Evolutionary conservation across 257 asterid genomes (phyloP).

Genomic region (Solanum appendiculatum): DNA sequence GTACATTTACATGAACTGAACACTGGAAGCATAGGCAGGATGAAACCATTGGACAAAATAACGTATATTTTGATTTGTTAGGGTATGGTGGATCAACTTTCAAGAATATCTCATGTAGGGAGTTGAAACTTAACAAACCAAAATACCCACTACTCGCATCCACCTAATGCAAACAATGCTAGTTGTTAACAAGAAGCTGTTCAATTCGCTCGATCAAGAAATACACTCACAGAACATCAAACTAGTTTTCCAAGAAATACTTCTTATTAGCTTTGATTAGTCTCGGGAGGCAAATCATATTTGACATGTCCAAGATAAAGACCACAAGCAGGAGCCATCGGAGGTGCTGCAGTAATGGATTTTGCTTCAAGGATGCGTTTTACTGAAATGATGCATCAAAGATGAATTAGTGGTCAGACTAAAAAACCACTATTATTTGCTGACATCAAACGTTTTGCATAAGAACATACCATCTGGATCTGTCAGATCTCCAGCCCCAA

Average conservation of each 20-base stretch:
- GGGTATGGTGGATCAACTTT: not conserved
- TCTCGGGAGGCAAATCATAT: slow-evolving; percentile 50
- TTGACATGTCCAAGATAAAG: slow-evolving; percentile 90
- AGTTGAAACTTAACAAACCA: not conserved
- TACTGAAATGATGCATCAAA: slow-evolving; percentile 34
- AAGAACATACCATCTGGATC: slow-evolving; percentile 54
- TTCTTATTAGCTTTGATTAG: not conserved
- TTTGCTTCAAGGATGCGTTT: slow-evolving; percentile 69
- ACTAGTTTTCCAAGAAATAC: not conserved
- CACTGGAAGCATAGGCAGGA: no score
- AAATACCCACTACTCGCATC: not conserved
- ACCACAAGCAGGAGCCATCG: slow-evolving; percentile 96
- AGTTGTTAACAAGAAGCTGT: not conserved
- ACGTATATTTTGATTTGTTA: not conserved
- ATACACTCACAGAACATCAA: not conserved
- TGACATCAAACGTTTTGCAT: not conserved
- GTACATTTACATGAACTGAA: not conserved
- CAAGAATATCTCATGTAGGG: not conserved
- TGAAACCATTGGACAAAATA: no score
- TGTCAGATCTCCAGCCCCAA: slow-evolving; percentile 64
- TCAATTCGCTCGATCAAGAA: not conserved
- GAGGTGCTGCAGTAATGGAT: slow-evolving; percentile 58
- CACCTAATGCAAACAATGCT: not conserved
- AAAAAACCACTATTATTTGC: not conserved
- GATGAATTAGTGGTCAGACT: not conserved